A percentile compares a stretch with the other conserved stretches of the same genome.
Evolutionary conservation across 2,329 filamentous ascomycete genomes (phyloP).

Genomic region (Laburnicola sp.): DNA sequence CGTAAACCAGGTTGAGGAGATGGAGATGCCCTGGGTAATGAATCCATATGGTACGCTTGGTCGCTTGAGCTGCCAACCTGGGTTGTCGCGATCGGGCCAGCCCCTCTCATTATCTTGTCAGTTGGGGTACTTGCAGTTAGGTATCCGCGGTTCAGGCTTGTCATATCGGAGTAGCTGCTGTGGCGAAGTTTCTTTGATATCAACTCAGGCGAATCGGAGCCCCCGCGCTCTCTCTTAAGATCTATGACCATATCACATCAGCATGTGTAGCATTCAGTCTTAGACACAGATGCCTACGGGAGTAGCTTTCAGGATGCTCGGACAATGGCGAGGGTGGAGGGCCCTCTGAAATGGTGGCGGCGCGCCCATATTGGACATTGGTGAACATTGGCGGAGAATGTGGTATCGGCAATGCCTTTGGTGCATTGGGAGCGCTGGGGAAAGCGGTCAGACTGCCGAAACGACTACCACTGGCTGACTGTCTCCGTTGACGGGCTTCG

Average conservation of each 20-base stretch:
- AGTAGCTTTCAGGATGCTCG: neutral
- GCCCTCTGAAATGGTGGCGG: constrained; percentile 13
- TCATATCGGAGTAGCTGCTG: constrained; percentile 5
- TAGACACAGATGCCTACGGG: constrained; percentile 6
- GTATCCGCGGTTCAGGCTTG: neutral
- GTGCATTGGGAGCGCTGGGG: constrained; percentile 1
- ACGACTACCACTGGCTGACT: neutral
- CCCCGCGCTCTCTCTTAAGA: constrained; percentile 14
- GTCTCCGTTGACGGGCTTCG: constrained; percentile 23
- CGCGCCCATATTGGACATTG: constrained; percentile 17
- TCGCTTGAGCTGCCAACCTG: neutral
- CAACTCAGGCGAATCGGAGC: constrained; percentile 1
- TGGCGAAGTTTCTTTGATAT: constrained; percentile 20
- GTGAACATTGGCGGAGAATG: constrained; percentile 14
- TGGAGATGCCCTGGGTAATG: neutral
- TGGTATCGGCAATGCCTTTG: neutral
- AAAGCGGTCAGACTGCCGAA: constrained; percentile 3
- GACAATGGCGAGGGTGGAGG: neutral
- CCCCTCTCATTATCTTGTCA: constrained; percentile 10
- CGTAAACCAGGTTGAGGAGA: neutral
- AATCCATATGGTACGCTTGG: neutral
- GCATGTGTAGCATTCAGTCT: neutral
- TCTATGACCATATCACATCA: constrained; percentile 11
- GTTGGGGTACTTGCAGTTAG: neutral
- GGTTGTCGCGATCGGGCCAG: constrained; percentile 1